A percentile compares a stretch with the other conserved stretches of the same genome.
phyloP scores from a whole-genome alignment of 2,329 filamentous ascomycete genomes.

The Thelonectria olida region DNA sequence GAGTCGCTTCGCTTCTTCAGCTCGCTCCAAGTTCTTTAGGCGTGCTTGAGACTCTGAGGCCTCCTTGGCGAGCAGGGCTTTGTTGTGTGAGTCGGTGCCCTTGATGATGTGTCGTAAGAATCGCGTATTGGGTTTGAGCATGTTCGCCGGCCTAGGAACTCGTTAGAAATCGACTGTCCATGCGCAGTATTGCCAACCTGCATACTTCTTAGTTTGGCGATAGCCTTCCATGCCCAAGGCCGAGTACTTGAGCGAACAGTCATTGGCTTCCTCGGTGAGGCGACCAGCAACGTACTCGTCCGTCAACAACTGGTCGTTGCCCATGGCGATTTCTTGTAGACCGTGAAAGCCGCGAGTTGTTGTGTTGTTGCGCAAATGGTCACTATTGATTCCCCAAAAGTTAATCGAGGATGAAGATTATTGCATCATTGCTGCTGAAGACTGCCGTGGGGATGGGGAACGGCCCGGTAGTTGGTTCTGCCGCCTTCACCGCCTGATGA shows the following conservation, averaged over 20 bases:
- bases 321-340: conserved; percentile 41
- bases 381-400: background rate
- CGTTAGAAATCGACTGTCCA: conserved; percentile 29
- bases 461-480: conserved; percentile 26
- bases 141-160: conserved; percentile 65
- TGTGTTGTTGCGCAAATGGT: background rate
- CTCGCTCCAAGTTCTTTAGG: conserved; percentile 67
- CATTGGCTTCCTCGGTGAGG: conserved; percentile 81
- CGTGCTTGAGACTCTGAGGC: conserved; percentile 79
- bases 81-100: conserved; percentile 89
- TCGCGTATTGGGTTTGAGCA: conserved; percentile 89
- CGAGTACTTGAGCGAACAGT: conserved; percentile 78
- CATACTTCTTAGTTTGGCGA: conserved; percentile 55
- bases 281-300: conserved; percentile 84
- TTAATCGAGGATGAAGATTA: background rate
- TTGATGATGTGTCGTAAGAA: conserved; percentile 90
- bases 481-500: conserved; percentile 31
- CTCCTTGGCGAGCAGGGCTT: conserved; percentile 84
- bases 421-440: background rate
- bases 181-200: conserved; percentile 36
- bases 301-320: conserved; percentile 63
- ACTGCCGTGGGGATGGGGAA: background rate
- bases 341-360: background rate
- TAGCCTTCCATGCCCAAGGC: conserved; percentile 78
- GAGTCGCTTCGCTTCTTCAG: conserved; percentile 54